These are phyloP conservation scores for Fistulifera pelliculosa DNA, from an alignment of 108 stramenopile species.

Conservation along the genomic window DNA sequence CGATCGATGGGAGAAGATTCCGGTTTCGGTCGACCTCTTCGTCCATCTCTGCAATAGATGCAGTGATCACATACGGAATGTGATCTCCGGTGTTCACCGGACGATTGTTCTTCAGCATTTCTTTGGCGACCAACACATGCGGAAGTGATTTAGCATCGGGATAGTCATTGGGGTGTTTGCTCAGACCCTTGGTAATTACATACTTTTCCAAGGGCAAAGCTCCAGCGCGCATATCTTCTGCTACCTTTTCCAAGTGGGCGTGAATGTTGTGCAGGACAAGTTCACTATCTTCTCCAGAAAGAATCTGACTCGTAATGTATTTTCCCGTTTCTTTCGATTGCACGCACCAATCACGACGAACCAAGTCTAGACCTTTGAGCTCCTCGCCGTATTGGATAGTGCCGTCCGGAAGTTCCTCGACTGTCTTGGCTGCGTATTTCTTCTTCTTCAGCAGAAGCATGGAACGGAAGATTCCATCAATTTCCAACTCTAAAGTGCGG, in stretches of 20 bases:
- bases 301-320: conserved; percentile 89
- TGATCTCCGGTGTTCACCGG: conserved; percentile 96
- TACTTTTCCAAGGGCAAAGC: conserved; percentile 86
- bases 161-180: conserved; percentile 98
- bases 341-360: conserved; percentile 98
- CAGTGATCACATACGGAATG: conserved; percentile 95
- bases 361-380: conserved; percentile 97
- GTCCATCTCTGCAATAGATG: conserved; percentile 26
- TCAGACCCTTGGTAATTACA: conserved; percentile 97
- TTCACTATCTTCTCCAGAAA: conserved; percentile 85
- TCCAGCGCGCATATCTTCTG: conserved; percentile 74
- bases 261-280: conserved; percentile 81
- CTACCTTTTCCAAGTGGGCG: conserved; percentile 85
- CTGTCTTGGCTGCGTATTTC: conserved; percentile 95
- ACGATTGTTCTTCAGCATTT: conserved; percentile 87
- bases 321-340: conserved; percentile 93
- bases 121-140: conserved; percentile 95
- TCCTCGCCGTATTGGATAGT: conserved; percentile 58
- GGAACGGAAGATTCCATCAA: conserved; percentile 92
- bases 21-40: conserved; percentile 13
- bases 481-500: conserved; percentile 94
- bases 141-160: conserved; percentile 94
- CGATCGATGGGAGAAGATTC: conserved; percentile 56
- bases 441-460: conserved; percentile 99
- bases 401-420: conserved; percentile 64